Evolutionary conservation across 1,284 basidiomycete species (phyloP).

Genomic region (Sphagnurus paluster): DNA sequence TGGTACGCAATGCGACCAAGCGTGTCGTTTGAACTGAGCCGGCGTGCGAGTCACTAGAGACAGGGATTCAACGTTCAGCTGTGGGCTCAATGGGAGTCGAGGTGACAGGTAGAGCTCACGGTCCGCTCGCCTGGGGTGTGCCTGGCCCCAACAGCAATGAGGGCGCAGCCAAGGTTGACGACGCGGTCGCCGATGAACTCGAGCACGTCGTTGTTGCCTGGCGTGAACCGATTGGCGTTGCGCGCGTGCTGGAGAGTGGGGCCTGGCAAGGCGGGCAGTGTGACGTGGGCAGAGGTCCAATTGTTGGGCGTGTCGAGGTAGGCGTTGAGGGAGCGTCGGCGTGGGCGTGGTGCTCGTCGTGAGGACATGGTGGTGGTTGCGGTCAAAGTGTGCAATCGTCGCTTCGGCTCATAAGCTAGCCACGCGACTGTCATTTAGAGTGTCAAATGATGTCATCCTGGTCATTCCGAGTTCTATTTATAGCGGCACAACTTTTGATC

Average conservation of each 20-base stretch:
- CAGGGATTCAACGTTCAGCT: neutral
- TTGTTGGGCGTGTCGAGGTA: neutral
- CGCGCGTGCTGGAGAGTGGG: slow-evolving; percentile 12
- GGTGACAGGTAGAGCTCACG: slow-evolving; percentile 12
- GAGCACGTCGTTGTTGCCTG: slow-evolving; percentile 31
- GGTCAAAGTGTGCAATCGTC: too few species aligned
- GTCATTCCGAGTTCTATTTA: too few species aligned
- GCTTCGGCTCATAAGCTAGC: too few species aligned
- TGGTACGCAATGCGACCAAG: slow-evolving; percentile 31
- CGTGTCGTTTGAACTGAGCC: slow-evolving; percentile 32
- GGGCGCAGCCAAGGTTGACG: slow-evolving; percentile 29
- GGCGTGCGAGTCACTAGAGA: slow-evolving; percentile 6
- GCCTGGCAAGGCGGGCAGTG: neutral
- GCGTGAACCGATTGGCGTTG: slow-evolving; percentile 24
- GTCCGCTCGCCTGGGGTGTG: slow-evolving; percentile 28
- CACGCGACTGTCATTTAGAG: too few species aligned
- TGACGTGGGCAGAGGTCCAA: neutral
- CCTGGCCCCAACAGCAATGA: slow-evolving; percentile 28
- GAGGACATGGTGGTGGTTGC: too few species aligned
- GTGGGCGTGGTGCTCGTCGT: too few species aligned
- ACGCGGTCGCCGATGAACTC: slow-evolving; percentile 34
- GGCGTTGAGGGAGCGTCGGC: too few species aligned
- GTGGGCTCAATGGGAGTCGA: neutral
- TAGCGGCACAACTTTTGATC: too few species aligned
- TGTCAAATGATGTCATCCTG: too few species aligned